phyloP scores from a whole-genome alignment of 306 rosid genomes.

The Comarum palustre region DNA sequence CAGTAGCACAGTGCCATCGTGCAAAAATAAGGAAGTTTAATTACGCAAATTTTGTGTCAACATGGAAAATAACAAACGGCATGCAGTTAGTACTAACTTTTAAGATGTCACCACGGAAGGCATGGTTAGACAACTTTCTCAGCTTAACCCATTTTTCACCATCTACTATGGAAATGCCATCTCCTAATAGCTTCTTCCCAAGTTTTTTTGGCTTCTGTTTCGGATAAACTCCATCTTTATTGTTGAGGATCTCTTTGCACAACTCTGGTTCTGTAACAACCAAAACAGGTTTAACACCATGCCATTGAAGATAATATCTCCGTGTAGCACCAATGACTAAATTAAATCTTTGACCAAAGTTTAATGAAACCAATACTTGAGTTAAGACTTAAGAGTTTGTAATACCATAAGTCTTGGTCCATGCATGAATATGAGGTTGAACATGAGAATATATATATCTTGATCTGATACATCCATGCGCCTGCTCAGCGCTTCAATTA shows the following conservation, averaged over 20 bases:
- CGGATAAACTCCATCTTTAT: neutral
- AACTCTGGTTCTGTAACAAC: neutral
- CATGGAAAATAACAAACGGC: neutral
- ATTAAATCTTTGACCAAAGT: neutral
- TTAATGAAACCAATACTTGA: neutral
- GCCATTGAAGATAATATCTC: neutral
- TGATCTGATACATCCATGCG: neutral
- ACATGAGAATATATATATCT: no score
- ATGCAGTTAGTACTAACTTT: neutral
- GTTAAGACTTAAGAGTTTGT: neutral
- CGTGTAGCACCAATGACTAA: neutral
- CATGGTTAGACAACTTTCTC: no score
- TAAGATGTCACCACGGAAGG: no score
- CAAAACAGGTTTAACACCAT: neutral
- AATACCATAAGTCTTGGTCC: neutral
- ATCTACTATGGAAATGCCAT: neutral
- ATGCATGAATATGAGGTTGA: no score
- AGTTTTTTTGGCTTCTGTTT: neutral
- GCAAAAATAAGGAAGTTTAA: no score
- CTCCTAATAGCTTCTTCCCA: neutral
- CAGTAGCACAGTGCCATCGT: neutral
- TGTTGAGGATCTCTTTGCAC: neutral
- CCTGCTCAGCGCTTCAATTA: neutral
- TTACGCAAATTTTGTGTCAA: no score
- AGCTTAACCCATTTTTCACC: no score